Evolutionary conservation across 352 stramenopile species (phyloP).

Genomic region (Aphanomyces stellatus): DNA sequence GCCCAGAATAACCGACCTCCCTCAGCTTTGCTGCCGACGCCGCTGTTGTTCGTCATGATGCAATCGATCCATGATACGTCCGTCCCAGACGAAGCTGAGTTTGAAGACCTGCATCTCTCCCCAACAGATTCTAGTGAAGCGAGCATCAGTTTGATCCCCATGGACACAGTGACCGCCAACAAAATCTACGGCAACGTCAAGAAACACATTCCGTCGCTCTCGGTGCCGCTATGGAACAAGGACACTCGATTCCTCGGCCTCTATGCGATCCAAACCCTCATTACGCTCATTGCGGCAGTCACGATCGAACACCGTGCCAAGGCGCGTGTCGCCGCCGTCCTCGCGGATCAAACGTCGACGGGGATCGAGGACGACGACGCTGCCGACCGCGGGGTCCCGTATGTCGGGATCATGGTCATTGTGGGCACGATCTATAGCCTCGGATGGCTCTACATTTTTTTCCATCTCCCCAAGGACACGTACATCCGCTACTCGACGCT

Average conservation of each 20-base stretch:
- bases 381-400: slow-evolving; percentile 5
- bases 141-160: slow-evolving; percentile 5
- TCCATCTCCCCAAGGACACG: slow-evolving; percentile 3
- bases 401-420: slow-evolving; percentile 16
- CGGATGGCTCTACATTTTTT: slow-evolving; percentile 8
- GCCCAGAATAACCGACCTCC: too few species aligned
- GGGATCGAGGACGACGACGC: neutral
- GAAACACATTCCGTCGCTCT: slow-evolving; percentile 3
- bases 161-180: neutral
- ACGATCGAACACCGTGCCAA: neutral
- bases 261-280: slow-evolving; percentile 13
- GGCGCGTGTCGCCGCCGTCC: neutral
- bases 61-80: slow-evolving; percentile 14
- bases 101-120: slow-evolving; percentile 12
- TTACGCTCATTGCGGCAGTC: slow-evolving; percentile 8
- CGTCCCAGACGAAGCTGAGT: slow-evolving; percentile 10
- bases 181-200: slow-evolving; percentile 9
- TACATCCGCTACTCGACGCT: slow-evolving; percentile 19
- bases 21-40: neutral
- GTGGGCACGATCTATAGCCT: slow-evolving; percentile 13
- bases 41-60: slow-evolving; percentile 3
- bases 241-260: slow-evolving; percentile 4
- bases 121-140: neutral
- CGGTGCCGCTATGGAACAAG: slow-evolving; percentile 9
- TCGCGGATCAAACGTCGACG: neutral